Percentiles rank a stretch among this genome's conserved stretches.
Evolutionary conservation across 2,329 filamentous ascomycete species (phyloP).

Genomic region (Sporothrix luriei): DNA sequence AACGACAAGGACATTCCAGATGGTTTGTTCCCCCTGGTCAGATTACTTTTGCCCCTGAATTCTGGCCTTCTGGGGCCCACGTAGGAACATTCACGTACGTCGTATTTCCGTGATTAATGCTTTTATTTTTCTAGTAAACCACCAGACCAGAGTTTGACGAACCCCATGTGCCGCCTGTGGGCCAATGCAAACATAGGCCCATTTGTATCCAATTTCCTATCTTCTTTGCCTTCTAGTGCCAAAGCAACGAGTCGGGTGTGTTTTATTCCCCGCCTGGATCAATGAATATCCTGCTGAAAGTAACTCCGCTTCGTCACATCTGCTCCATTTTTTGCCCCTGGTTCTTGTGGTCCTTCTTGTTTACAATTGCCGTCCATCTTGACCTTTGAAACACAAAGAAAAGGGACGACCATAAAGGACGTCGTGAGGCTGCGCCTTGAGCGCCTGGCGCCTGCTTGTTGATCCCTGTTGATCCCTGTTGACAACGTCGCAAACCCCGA

Average conservation of each 20-base stretch:
- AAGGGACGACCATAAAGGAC: not conserved
- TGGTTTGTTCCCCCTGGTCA: not conserved
- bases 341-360: not conserved
- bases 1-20: not conserved
- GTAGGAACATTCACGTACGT: slow-evolving; percentile 18
- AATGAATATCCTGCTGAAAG: slow-evolving; percentile 2
- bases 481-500: not conserved
- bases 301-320: not conserved
- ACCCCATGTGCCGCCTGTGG: slow-evolving; percentile 12
- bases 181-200: not conserved
- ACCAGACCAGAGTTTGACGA: not conserved
- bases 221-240: slow-evolving; percentile 21
- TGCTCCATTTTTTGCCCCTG: not conserved
- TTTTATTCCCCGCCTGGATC: not conserved
- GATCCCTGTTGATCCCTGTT: slow-evolving; percentile 18
- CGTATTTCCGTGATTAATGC: slow-evolving; percentile 22
- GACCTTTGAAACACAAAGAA: slow-evolving; percentile 1
- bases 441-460: not conserved
- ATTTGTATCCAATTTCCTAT: not conserved
- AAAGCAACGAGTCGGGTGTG: not conserved
- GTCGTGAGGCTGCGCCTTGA: slow-evolving; percentile 1
- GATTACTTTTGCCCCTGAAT: not conserved
- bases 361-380: not conserved
- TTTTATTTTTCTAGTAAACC: not conserved
- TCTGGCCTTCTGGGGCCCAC: not conserved